Evolutionary conservation across 192 early-diverging fungal genomes (phyloP).

Genomic region (Umbelopsis ramanniana): DNA sequence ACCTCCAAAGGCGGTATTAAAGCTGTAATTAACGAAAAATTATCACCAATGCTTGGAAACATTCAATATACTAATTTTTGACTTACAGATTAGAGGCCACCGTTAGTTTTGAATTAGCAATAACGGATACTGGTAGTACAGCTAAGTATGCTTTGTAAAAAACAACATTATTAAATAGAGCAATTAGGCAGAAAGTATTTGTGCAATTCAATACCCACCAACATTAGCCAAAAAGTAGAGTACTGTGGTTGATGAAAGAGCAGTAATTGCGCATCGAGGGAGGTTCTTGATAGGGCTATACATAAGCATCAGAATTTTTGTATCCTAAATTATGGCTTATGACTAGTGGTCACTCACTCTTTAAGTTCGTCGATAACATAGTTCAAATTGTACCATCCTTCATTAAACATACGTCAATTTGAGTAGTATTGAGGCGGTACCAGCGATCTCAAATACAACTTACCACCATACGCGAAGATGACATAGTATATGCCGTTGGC

Average conservation of each 20-base stretch:
- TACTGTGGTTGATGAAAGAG: conserved; percentile 49
- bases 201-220: neutral
- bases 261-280: conserved; percentile 56
- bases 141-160: conserved; percentile 28
- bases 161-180: neutral
- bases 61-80: neutral
- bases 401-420: neutral
- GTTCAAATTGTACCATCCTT: conserved; percentile 58
- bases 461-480: conserved; percentile 45
- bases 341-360: neutral
- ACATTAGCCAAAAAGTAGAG: conserved; percentile 59
- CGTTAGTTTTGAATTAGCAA: conserved; percentile 33
- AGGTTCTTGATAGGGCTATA: conserved; percentile 58
- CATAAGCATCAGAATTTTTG: neutral
- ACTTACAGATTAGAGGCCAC: conserved; percentile 39
- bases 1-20: conserved; percentile 28
- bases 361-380: conserved; percentile 65
- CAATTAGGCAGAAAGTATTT: neutral
- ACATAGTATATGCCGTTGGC: conserved; percentile 25
- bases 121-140: conserved; percentile 30
- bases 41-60: neutral
- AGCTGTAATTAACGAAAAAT: conserved; percentile 23
- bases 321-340: neutral
- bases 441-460: neutral
- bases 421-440: conserved; percentile 7